Base-by-base conservation (phyloP, 805 yeast species). In the Kuraishia molischiana region DNA sequence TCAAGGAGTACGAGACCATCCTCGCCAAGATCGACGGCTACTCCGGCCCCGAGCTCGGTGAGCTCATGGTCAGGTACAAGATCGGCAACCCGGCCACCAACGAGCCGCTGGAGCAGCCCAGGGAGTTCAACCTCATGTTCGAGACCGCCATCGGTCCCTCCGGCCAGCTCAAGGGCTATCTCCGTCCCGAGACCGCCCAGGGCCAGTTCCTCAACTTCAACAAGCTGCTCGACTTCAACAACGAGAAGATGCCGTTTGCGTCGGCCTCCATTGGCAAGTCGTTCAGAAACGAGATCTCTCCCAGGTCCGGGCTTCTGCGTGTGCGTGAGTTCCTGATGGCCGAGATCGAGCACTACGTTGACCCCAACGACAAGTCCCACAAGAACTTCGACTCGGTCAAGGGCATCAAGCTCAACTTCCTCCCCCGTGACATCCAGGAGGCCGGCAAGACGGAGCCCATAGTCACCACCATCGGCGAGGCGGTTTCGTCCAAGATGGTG, bases 311-410 rank as follows among this genome's bases (percentile, higher is more conserved):
- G 51, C 72, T 92, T 51, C 73, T 92, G 59, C 83, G 99, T 67
- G 98, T 94, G 41, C 86, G 99, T 66, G 99, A 92, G 70, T 92
- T 92, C 62, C 70, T 92, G 58, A 92, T 92, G 98, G 99, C 97
- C 41, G 99, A 92, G 72, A 89, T 92, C 57, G 99, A 92, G 69
- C 98, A 92, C 65, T 92, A 77, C 56, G 97, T 94, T 48, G 99
- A 92, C 60, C 98, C 99, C 42, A 66, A 67, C 35, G 73, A 89
- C 65, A 92, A 92, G 67, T 59, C 69, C 22, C 98, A 92, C 64
- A 70, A 79, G 33, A 78, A 80, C 48, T 94, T 92, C 61, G 65
- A 69, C 38, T 85, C 81, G 48, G 82, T 90, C 39, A 72, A 74
- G 51, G 79, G 86, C 57, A 60, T 84, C 48, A 73, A 72, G 57